phyloP scores from a whole-genome alignment of 257 asterid species.

The Solanum arcanum region DNA sequence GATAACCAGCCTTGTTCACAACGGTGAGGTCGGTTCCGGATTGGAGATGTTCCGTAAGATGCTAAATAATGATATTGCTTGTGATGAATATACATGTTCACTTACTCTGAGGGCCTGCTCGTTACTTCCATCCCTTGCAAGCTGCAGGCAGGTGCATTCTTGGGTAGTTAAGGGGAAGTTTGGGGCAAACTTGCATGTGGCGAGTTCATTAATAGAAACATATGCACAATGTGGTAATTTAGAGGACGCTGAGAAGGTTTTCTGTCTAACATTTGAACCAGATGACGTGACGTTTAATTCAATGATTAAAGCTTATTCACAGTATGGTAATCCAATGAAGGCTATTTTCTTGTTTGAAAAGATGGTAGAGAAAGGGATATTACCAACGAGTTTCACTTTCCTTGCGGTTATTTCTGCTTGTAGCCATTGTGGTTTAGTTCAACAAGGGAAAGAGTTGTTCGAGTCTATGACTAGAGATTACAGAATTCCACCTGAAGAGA shows the following conservation, averaged over 20 bases:
- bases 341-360: conserved; percentile 1
- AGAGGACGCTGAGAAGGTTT: conserved; percentile 8
- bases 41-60: background rate
- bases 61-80: background rate
- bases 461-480: conserved; percentile 5
- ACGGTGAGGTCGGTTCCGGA: background rate
- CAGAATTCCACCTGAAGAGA: conserved; percentile 6
- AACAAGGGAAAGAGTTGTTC: conserved; percentile 8
- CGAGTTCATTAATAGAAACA: conserved; percentile 14
- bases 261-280: background rate
- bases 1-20: conserved; percentile 8
- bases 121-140: conserved; percentile 2
- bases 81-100: conserved; percentile 14
- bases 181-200: conserved; percentile 4
- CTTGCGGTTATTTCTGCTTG: conserved; percentile 9
- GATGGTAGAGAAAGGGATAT: conserved; percentile 1
- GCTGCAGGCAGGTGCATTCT: conserved; percentile 14
- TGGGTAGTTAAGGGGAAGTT: conserved; percentile 3
- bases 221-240: conserved; percentile 11
- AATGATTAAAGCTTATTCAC: conserved; percentile 13
- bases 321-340: background rate
- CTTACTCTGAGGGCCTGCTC: conserved; percentile 1
- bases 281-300: conserved; percentile 3
- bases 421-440: conserved; percentile 16
- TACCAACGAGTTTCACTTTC: conserved; percentile 9